Evolutionary conservation across 306 rosid genomes (phyloP).

Genomic region (Quercus wislizeni): DNA sequence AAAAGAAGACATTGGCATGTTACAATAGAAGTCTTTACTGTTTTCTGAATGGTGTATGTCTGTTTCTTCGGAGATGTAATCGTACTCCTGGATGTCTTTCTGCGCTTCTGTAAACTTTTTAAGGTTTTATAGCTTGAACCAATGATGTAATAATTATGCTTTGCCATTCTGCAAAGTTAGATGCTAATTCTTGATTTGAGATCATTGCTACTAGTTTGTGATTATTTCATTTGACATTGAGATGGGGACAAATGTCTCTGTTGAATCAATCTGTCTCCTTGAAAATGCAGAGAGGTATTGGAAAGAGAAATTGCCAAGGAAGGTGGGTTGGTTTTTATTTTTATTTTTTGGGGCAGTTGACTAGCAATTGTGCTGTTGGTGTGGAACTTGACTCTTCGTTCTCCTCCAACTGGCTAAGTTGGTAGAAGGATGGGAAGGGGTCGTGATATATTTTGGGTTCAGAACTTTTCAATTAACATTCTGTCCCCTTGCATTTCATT

Average conservation of each 20-base stretch:
- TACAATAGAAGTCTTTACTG: slow-evolving; percentile 42
- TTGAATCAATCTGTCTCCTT: background rate
- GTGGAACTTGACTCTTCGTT: too few relatives aligned
- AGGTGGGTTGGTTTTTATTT: too few relatives aligned
- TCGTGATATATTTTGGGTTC: too few relatives aligned
- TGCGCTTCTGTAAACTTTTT: slow-evolving; percentile 18
- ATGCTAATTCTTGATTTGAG: background rate
- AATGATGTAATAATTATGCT: slow-evolving; percentile 39
- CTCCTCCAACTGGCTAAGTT: too few relatives aligned
- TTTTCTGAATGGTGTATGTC: slow-evolving; percentile 24
- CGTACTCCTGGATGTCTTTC: slow-evolving; percentile 31
- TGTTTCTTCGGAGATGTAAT: slow-evolving; percentile 35
- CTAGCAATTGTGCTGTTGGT: too few relatives aligned
- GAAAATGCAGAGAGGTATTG: background rate
- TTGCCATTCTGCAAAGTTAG: background rate
- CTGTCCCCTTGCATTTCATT: too few relatives aligned
- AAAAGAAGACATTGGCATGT: slow-evolving; percentile 25
- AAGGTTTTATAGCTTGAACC: slow-evolving; percentile 36
- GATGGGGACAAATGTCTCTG: background rate
- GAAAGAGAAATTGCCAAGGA: background rate
- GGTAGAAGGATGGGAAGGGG: too few relatives aligned
- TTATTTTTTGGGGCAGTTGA: too few relatives aligned
- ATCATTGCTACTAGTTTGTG: background rate
- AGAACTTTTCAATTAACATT: too few relatives aligned
- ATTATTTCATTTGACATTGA: background rate